Evolutionary conservation across 768 basidiomycete species (phyloP).

Genomic region (Russula emetica): DNA sequence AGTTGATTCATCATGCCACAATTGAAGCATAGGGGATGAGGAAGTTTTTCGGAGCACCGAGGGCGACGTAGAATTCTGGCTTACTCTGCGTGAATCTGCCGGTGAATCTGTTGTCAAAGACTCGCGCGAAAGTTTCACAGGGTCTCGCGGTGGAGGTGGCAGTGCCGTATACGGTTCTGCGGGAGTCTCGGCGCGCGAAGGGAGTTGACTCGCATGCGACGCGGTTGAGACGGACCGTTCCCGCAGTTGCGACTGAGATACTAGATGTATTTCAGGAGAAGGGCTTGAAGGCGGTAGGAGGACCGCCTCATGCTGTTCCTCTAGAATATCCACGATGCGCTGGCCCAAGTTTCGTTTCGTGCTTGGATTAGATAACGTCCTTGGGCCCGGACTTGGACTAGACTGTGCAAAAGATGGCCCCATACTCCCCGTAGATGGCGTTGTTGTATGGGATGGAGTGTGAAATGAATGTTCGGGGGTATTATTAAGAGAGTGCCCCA

Average conservation of each 20-base stretch:
- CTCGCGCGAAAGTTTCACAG: conserved; percentile 55
- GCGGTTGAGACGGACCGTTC: conserved; percentile 25
- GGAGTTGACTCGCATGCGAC: conserved; percentile 42
- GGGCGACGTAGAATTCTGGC: conserved; percentile 19
- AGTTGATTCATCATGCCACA: conserved; percentile 15
- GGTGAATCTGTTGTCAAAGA: conserved; percentile 42
- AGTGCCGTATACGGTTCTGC: conserved; percentile 55
- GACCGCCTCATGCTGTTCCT: conserved; percentile 21
- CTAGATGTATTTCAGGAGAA: neutral
- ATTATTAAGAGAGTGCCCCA: conserved; percentile 67
- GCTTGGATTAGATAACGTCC: conserved; percentile 18
- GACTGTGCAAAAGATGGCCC: conserved; percentile 24
- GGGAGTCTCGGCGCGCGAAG: conserved; percentile 62
- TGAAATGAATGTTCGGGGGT: conserved; percentile 44
- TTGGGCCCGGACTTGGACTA: conserved; percentile 16
- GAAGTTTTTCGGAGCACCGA: conserved; percentile 43
- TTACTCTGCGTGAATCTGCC: conserved; percentile 19
- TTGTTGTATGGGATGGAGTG: conserved; percentile 31
- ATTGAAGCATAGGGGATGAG: conserved; percentile 40
- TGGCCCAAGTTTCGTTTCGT: conserved; percentile 28
- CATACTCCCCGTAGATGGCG: conserved; percentile 31
- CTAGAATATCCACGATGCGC: conserved; percentile 25
- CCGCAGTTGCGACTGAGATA: neutral
- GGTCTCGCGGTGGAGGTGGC: conserved; percentile 59
- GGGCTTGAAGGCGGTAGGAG: neutral